Conservation (phyloP, 73 alveolate species). For the Paramecium biaurelia region DNA sequence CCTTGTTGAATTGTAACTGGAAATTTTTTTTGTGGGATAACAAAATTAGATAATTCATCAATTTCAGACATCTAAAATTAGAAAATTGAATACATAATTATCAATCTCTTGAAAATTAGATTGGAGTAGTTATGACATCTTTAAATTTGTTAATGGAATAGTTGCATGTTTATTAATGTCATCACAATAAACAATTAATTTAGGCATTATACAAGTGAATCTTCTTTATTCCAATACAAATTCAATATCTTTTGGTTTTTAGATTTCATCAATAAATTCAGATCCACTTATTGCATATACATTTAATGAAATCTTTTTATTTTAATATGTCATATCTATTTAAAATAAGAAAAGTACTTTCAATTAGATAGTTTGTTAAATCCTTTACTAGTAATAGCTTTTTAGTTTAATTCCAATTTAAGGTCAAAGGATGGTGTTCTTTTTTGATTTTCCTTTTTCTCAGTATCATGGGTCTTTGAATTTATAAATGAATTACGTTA, state of each 20-base stretch:
- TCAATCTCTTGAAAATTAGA: not conserved
- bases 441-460: not conserved
- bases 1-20: not conserved
- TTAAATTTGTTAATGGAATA: not conserved
- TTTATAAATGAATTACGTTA: not conserved
- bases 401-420: not conserved
- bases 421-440: not conserved
- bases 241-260: slow-evolving; percentile 27
- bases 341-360: not conserved
- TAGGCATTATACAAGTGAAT: not conserved
- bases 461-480: not conserved
- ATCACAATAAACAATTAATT: not conserved
- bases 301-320: not conserved
- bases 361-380: not conserved
- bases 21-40: not conserved
- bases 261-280: not conserved
- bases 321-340: not conserved
- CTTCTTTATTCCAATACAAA: not conserved
- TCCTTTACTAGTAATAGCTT: not conserved
- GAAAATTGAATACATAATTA: not conserved
- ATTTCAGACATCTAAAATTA: not conserved
- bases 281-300: not conserved
- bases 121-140: not conserved
- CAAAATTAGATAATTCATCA: slow-evolving; percentile 6
- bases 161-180: not conserved